Conservation (phyloP, 148 eudicot species). For the Talinum fruticosum region DNA sequence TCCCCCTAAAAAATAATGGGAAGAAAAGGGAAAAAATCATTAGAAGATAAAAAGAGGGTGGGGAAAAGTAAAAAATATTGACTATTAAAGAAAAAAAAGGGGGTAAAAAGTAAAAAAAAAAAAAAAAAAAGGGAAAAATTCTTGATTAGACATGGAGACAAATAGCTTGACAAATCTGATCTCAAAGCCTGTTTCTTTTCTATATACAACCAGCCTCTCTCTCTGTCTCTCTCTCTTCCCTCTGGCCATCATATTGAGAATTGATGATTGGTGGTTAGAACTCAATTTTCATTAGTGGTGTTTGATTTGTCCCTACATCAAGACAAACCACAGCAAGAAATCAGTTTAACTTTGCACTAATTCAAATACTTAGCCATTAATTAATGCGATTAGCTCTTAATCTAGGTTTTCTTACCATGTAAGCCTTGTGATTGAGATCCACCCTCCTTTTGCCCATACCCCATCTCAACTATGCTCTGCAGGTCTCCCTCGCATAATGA, state of each 20-base stretch:
- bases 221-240: slow-evolving; percentile 26
- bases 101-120: not conserved
- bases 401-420: slow-evolving; percentile 31
- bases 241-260: slow-evolving; percentile 31
- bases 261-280: slow-evolving; percentile 42
- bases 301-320: slow-evolving; percentile 43
- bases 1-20: slow-evolving; percentile 6
- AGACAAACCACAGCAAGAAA: slow-evolving; percentile 13
- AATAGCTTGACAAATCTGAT: slow-evolving; percentile 22
- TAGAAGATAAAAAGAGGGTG: slow-evolving; percentile 12
- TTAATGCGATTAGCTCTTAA: not conserved
- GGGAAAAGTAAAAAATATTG: not conserved
- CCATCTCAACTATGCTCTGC: slow-evolving; percentile 78
- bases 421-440: slow-evolving; percentile 35
- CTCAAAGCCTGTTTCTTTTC: slow-evolving; percentile 35
- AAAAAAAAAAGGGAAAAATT: slow-evolving; percentile 9
- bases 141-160: slow-evolving; percentile 27
- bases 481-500: slow-evolving; percentile 67
- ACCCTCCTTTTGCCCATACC: slow-evolving; percentile 44
- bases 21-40: slow-evolving; percentile 14
- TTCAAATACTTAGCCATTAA: slow-evolving; percentile 5
- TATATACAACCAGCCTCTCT: slow-evolving; percentile 50
- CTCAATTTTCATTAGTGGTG: slow-evolving; percentile 64
- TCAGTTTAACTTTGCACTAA: slow-evolving; percentile 15
- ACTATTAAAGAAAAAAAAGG: slow-evolving; percentile 6